Conservation (phyloP, 129 eudicot genomes). For the Oenanthe sinensis region DNA sequence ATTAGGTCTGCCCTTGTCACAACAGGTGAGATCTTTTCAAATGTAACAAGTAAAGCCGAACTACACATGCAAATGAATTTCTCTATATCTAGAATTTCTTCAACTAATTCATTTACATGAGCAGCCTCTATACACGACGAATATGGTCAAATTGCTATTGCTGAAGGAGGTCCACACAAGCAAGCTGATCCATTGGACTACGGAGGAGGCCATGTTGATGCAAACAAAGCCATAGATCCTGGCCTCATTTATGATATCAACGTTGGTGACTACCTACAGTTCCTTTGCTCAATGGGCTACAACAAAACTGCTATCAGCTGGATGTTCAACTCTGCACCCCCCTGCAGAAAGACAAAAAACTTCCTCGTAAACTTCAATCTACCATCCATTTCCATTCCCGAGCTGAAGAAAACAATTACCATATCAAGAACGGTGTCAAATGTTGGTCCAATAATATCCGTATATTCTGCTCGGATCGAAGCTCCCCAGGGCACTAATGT, state of each 20-base stretch:
- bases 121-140: conserved; percentile 29
- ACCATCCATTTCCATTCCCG: conserved; percentile 46
- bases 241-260: conserved; percentile 41
- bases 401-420: conserved; percentile 23
- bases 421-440: conserved; percentile 42
- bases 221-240: conserved; percentile 44
- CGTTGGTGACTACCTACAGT: conserved; percentile 25
- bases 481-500: conserved; percentile 41
- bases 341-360: conserved; percentile 18
- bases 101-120: neutral
- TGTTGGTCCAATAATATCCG: conserved; percentile 31
- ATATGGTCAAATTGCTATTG: conserved; percentile 26
- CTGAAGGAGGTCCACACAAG: conserved; percentile 46
- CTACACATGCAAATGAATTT: neutral
- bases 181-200: conserved; percentile 51
- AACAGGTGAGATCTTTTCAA: conserved; percentile 22
- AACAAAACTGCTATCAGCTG: conserved; percentile 28
- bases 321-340: conserved; percentile 7
- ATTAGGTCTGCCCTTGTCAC: conserved; percentile 42
- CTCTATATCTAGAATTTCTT: neutral
- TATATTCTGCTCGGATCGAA: conserved; percentile 32
- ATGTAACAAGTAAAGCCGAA: neutral
- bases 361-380: conserved; percentile 31
- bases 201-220: conserved; percentile 50
- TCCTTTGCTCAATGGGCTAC: conserved; percentile 43